Evolutionary conservation across 352 stramenopile genomes (phyloP).

Genomic region (Phytophthora aleatoria): DNA sequence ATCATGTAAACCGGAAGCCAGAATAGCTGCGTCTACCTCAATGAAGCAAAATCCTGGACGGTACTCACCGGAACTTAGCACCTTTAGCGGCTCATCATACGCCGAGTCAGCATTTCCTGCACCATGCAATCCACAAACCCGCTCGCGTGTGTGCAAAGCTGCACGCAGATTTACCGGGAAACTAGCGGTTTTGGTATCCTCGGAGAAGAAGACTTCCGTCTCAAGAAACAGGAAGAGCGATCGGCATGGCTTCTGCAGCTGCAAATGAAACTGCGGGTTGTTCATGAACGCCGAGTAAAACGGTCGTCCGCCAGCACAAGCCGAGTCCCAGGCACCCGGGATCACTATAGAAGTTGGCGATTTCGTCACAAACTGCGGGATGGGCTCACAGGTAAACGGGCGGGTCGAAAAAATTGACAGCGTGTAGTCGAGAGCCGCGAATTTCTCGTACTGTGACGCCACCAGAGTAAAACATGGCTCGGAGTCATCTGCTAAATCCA

Average conservation of each 20-base stretch:
- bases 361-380: conserved; percentile 51
- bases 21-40: conserved; percentile 38
- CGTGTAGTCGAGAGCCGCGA: conserved; percentile 88
- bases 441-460: conserved; percentile 93
- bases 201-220: conserved; percentile 46
- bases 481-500: conserved; percentile 57
- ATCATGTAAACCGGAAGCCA: conserved; percentile 37
- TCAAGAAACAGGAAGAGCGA: conserved; percentile 70
- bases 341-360: conserved; percentile 50
- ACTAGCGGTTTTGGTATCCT: conserved; percentile 27
- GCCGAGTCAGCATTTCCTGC: conserved; percentile 15
- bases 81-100: conserved; percentile 20
- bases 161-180: conserved; percentile 75
- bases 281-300: conserved; percentile 83
- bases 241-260: conserved; percentile 35
- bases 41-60: conserved; percentile 80
- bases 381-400: conserved; percentile 63
- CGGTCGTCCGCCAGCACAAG: conserved; percentile 61
- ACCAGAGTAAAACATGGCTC: conserved; percentile 87
- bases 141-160: conserved; percentile 50
- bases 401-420: conserved; percentile 85
- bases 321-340: conserved; percentile 43
- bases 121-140: conserved; percentile 51
- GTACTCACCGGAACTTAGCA: conserved; percentile 81
- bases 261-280: conserved; percentile 78